Percentiles rank a stretch among this genome's conserved stretches.
Evolutionary conservation across 2,329 filamentous ascomycete species (phyloP).

Genomic region (Colletotrichum lini): DNA sequence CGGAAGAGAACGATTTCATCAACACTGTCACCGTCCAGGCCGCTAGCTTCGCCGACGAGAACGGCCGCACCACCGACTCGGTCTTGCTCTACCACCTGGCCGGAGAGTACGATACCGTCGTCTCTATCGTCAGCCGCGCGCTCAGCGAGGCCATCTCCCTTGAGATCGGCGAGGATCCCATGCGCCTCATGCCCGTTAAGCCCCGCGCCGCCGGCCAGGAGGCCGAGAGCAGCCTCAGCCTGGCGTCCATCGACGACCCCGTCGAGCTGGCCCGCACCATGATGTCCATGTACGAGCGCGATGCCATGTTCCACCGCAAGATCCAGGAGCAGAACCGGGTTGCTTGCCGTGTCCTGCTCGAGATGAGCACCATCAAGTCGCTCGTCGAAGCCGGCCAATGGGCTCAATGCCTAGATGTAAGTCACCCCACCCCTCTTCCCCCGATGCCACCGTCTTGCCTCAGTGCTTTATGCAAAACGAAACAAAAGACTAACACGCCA

Average conservation of each 20-base stretch:
- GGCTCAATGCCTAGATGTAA: slow-evolving; percentile 72
- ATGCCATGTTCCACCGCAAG: slow-evolving; percentile 72
- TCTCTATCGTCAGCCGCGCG: slow-evolving; percentile 88
- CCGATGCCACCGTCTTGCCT: not conserved
- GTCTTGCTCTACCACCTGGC: slow-evolving; percentile 95
- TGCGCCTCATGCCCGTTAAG: slow-evolving; percentile 85
- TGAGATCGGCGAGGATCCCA: slow-evolving; percentile 85
- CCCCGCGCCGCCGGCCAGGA: slow-evolving; percentile 69
- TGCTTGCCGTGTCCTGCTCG: slow-evolving; percentile 69
- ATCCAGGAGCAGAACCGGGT: slow-evolving; percentile 71
- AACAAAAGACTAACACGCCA: slow-evolving; percentile 14
- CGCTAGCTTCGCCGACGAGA: slow-evolving; percentile 93
- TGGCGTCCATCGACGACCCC: slow-evolving; percentile 73
- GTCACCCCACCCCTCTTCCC: slow-evolving; percentile 50
- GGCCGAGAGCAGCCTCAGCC: slow-evolving; percentile 69
- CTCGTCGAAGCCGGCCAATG: slow-evolving; percentile 69
- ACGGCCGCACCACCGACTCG: slow-evolving; percentile 92
- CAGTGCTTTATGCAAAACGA: not conserved
- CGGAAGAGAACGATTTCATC: slow-evolving; percentile 86
- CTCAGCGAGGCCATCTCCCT: slow-evolving; percentile 91
- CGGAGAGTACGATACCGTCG: slow-evolving; percentile 95
- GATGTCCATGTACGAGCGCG: slow-evolving; percentile 74
- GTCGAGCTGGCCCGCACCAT: slow-evolving; percentile 72
- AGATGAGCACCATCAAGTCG: slow-evolving; percentile 74
- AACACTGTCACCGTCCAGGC: slow-evolving; percentile 94